Conservation (phyloP, 2,329 filamentous ascomycete species). For the Botryotinia globosa region DNA sequence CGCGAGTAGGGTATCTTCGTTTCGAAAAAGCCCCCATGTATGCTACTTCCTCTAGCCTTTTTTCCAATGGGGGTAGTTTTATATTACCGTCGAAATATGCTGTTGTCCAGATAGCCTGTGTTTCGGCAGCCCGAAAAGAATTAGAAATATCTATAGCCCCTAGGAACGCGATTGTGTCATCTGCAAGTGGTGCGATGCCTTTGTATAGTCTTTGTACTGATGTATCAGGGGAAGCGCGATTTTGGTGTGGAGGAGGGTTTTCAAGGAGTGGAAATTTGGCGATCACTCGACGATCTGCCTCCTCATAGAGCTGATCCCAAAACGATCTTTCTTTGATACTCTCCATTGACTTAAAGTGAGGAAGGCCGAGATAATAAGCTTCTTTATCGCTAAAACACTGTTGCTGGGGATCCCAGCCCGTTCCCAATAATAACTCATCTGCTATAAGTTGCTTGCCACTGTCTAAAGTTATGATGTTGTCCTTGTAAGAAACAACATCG, state of each 20-base stretch:
- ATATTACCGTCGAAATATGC: constrained; percentile 22
- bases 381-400: not conserved
- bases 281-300: constrained; percentile 16
- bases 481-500: constrained; percentile 23
- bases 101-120: constrained; percentile 23
- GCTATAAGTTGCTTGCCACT: not conserved
- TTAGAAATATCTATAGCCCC: constrained; percentile 18
- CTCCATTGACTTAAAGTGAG: not conserved
- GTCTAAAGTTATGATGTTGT: not conserved
- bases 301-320: constrained; percentile 31
- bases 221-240: not conserved
- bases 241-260: constrained; percentile 14
- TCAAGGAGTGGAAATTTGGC: constrained; percentile 17
- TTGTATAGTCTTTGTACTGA: constrained; percentile 23
- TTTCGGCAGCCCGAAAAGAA: constrained; percentile 17
- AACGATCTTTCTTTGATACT: not conserved
- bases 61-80: constrained; percentile 5
- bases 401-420: not conserved
- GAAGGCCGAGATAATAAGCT: not conserved
- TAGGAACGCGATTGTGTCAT: constrained; percentile 19
- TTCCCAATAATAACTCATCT: constrained; percentile 4
- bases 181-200: constrained; percentile 18
- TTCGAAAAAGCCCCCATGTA: constrained; percentile 17
- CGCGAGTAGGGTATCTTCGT: constrained; percentile 18
- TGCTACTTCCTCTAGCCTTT: constrained; percentile 16